phyloP scores from a whole-genome alignment of 148 eudicot species.

The Fagopyrum tataricum region DNA sequence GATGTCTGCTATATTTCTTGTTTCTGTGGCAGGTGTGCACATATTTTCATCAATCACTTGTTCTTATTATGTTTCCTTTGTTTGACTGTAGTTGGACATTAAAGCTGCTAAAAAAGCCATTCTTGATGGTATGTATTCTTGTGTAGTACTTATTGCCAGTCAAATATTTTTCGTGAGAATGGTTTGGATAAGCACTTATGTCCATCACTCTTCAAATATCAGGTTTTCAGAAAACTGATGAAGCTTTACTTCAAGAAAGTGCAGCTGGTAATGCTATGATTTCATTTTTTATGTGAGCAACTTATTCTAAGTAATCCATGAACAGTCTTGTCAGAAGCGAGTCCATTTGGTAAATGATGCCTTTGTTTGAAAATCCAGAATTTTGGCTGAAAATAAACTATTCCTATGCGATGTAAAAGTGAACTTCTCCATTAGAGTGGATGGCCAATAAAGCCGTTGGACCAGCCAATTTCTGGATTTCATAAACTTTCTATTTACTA shows the following conservation, averaged over 20 bases:
- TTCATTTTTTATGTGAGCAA: slow-evolving; percentile 15
- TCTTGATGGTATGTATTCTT: slow-evolving; percentile 55
- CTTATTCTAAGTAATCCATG: slow-evolving; percentile 13
- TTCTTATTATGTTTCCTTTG: slow-evolving; percentile 9
- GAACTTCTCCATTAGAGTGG: no score
- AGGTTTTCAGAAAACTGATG: slow-evolving; percentile 75
- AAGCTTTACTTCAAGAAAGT: slow-evolving; percentile 71
- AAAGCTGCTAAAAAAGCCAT: slow-evolving; percentile 80
- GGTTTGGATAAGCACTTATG: background rate
- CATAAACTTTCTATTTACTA: background rate
- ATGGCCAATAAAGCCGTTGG: background rate
- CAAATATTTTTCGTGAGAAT: background rate
- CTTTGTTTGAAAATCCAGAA: background rate
- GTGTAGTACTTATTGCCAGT: background rate
- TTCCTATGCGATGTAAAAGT: no score
- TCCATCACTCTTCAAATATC: slow-evolving; percentile 11
- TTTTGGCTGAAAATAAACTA: background rate
- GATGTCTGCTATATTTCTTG: background rate
- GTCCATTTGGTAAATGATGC: background rate
- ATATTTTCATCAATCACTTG: slow-evolving; percentile 7
- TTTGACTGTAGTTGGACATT: slow-evolving; percentile 62
- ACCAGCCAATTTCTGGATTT: background rate
- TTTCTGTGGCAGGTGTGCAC: background rate
- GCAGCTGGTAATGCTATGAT: slow-evolving; percentile 44
- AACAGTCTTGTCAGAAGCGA: background rate